phyloP scores from a whole-genome alignment of 106 monocot species.

The Xerophyta viscosa region DNA sequence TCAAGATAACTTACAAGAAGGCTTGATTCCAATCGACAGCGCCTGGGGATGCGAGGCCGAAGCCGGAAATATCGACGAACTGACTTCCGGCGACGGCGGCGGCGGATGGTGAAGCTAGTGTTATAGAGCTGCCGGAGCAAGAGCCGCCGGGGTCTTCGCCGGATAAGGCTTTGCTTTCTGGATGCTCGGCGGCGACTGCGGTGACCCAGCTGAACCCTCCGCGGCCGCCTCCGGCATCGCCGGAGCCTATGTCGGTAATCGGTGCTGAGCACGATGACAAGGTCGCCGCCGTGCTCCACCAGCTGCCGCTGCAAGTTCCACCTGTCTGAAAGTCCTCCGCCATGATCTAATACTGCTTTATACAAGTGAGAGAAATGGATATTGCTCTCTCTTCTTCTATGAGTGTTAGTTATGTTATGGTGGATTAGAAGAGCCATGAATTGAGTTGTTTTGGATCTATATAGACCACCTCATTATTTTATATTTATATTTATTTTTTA shows the following conservation, averaged over 20 bases:
- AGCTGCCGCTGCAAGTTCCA: conserved; percentile 17
- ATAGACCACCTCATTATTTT: background rate
- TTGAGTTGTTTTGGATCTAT: background rate
- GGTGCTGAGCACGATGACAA: conserved; percentile 17
- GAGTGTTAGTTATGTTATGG: background rate
- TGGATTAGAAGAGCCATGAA: background rate
- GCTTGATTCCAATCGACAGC: conserved; percentile 27
- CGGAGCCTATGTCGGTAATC: conserved; percentile 1
- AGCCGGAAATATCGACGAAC: background rate
- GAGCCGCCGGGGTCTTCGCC: conserved; percentile 15
- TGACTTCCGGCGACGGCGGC: background rate
- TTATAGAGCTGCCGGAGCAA: conserved; percentile 10
- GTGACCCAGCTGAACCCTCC: conserved; percentile 6
- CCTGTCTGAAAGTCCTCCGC: conserved; percentile 26
- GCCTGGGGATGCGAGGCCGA: conserved; percentile 17
- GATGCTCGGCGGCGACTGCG: background rate
- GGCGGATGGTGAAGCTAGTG: background rate
- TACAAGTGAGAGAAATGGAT: background rate
- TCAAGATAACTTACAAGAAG: conserved; percentile 15
- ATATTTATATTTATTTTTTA: no score
- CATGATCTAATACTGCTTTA: conserved; percentile 7
- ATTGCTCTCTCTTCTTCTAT: background rate
- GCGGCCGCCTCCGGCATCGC: background rate
- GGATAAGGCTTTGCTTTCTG: conserved; percentile 6
- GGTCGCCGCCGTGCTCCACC: conserved; percentile 23